phyloP scores from a whole-genome alignment of 352 stramenopile species.

The Globisporangium viniferum region DNA sequence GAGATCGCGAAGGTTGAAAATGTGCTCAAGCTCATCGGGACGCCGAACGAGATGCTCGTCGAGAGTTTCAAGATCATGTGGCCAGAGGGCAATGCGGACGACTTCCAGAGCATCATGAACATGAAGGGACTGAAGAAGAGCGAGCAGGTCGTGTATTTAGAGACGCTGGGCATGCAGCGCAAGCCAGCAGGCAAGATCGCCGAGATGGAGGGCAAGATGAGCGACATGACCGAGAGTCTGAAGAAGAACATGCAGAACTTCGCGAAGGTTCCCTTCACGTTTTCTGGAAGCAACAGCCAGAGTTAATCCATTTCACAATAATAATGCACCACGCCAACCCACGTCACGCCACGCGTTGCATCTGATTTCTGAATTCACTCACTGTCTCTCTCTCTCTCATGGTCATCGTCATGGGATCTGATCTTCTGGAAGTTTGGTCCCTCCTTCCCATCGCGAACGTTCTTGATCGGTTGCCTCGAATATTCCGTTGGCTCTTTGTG shows the following conservation, averaged over 20 bases:
- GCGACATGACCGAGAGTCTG: conserved; percentile 81
- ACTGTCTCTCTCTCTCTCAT: not conserved
- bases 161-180: conserved; percentile 65
- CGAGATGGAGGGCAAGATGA: conserved; percentile 86
- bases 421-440: not conserved
- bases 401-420: not conserved
- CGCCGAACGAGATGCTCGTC: conserved; percentile 93
- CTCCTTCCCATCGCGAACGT: not conserved
- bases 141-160: conserved; percentile 57
- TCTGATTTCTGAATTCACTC: not conserved
- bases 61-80: conserved; percentile 97
- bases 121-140: conserved; percentile 91
- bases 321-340: not conserved
- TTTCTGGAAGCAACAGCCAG: conserved; percentile 27
- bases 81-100: conserved; percentile 88
- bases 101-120: conserved; percentile 94
- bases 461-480: not conserved
- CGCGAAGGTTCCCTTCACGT: conserved; percentile 73
- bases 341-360: not conserved
- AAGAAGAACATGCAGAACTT: conserved; percentile 87
- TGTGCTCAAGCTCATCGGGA: conserved; percentile 97
- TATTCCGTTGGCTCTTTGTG: not conserved
- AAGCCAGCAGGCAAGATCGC: conserved; percentile 65
- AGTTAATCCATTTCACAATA: not conserved
- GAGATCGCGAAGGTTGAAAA: conserved; percentile 96